These are phyloP conservation scores for Tetrahymena thermophila DNA, from an alignment of 73 alveolate species.

Conservation along the genomic window DNA sequence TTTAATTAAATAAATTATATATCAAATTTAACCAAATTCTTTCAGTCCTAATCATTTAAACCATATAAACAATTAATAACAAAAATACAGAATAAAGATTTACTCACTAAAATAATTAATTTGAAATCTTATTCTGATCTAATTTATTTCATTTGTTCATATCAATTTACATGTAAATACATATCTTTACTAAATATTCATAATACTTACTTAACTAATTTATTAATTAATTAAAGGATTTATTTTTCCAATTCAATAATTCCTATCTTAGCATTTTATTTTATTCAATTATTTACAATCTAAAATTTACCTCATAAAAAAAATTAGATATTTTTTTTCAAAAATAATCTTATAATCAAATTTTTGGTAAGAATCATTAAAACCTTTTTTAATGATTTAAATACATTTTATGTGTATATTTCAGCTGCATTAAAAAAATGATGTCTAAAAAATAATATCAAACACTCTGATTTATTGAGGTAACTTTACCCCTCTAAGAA, in stretches of 20 bases:
- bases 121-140: neutral
- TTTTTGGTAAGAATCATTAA: slow-evolving; percentile 79
- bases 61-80: no score
- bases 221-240: no score
- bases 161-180: no score
- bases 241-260: no score
- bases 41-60: neutral
- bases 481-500: slow-evolving; percentile 61
- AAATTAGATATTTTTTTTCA: no score
- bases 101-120: neutral
- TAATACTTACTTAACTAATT: no score
- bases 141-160: no score
- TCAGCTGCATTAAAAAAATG: slow-evolving; percentile 71
- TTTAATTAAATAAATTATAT: no score
- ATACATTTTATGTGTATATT: slow-evolving; percentile 52
- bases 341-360: neutral
- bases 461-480: slow-evolving; percentile 85
- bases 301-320: neutral
- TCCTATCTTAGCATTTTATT: no score
- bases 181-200: no score
- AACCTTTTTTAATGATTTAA: slow-evolving; percentile 66
- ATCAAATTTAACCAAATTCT: neutral
- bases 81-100: no score
- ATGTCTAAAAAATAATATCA: slow-evolving; percentile 46
- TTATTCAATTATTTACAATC: no score